Evolutionary conservation across 2,329 filamentous ascomycete species (phyloP), one percentile per base, ranked within the genome.

Genomic region (Cryphonectria parasitica): DNA sequence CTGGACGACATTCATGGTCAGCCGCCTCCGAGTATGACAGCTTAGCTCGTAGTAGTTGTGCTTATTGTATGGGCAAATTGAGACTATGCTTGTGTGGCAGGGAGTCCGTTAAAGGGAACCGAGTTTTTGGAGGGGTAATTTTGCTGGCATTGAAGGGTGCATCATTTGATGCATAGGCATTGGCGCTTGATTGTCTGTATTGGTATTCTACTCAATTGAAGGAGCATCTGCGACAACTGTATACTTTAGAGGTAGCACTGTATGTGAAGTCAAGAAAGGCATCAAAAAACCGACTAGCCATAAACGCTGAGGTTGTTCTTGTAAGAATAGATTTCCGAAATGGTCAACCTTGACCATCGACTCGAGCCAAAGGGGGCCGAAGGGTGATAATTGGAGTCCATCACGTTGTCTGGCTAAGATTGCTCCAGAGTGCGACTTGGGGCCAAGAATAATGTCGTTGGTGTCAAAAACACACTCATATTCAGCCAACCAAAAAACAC

Each of bases 1-100:
- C 68, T 85, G n/a, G 77, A 78, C 43, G 83, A 84, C 73, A 79
- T 85, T 56, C 77, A 83, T 70, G 78, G 83, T 31, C 71, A 36
- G 17, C 25, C 61, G 19, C 13, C 34, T 64, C 45, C 66, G 25
- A 28, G 49, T 25, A 11, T 1, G 28, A 28, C 28, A 10, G 41
- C 43, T n/a, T 64, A 52, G 10, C 36, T 31, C n/a, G 10, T 69
- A 15, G 17, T 34, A 28, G 17, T 13, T 39, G 49, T 19, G 13
- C 6, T 31, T 52, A 15, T 25, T 67, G 66, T 67, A 56, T n/a
- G 34, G 34, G 34, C 3, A 34, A 34, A 4, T 34, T 34, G 34
- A 6, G 6, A 34, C 6, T 7, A 43, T 17, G 39, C 8, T 11
- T 10, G 36, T 39, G 36, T 39, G 36, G 36, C 8, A 39, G 36